Base-by-base conservation (phyloP, 2,329 filamentous ascomycete genomes). In the Cercospora brassicicola region DNA sequence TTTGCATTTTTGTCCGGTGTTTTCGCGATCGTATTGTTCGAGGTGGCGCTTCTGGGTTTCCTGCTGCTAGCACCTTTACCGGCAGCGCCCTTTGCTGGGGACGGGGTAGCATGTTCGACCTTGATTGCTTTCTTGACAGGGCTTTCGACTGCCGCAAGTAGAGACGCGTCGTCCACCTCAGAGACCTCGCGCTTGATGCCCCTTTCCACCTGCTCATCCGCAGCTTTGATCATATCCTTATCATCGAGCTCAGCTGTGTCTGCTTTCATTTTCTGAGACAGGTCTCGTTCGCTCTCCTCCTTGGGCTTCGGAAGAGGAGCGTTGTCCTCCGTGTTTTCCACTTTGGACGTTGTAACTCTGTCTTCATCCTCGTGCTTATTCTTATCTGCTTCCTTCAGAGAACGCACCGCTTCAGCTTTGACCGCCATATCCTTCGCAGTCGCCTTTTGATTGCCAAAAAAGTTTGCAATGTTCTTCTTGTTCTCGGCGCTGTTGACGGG, bases 391-490 rank as follows among this genome's bases (percentile, higher is more conserved):
- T 75, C 70, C 28, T 76, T 70, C 69, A 78, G 67, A 62, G 77
- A 69, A 18, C 74, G 72, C n/a, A 73, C 72, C 31, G 75, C 72
- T 71, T 79, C 69, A 62, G 78, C 73, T 68, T 78, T 77, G 28
- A 78, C 76, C 61, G 77, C 77, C 45, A 79, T 73, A n/a, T 71
- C 73, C 62, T 74, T 74, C 0, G 73, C 72, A n/a, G 72, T 74
- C 64, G 81, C 82, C 64, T 79, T 79, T 69, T 85, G 84, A 51
- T 88, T 91, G 7, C 85, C 85, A 76, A 98, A 98, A 83, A 97
- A 97, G 75, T 97, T 97, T 56, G 91, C 91, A 78, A 98, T 98
- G 72, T 95, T 97, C 60, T 86, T 89, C 82, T 96, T 97, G 79
- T 97, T 97, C 75, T 94, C 91, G 71, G 88, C 89, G 80, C 91